Evolutionary conservation across 2,329 filamentous ascomycete species (phyloP), one percentile per base, ranked within the genome.

Genomic region (Xylaria sp.): DNA sequence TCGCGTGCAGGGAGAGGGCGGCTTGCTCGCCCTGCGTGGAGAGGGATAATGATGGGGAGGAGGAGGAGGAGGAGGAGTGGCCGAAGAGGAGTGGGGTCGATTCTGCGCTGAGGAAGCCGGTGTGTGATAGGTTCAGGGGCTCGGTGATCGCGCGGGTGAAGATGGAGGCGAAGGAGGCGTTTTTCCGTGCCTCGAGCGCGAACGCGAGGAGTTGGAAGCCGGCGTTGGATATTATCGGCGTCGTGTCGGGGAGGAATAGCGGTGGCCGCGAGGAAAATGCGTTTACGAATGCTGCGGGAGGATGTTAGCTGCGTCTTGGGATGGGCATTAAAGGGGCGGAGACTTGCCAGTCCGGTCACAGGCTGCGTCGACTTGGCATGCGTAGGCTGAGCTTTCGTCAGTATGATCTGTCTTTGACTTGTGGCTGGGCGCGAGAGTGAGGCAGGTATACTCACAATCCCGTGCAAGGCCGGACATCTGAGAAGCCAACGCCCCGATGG

Each of bases 151-250:
- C n/a, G 2, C 38, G 38, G 4, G 21, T 22, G 6, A 65, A 20
- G 13, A 57, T 43, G 16, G 47, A 22, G 2, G 39, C 29, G 22
- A 56, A 60, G 1, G n/a, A 11, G 7, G 11, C n/a, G 2, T 24
- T 39, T 1, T 40, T 48, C 17, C 18, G 43, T 6, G 39, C 17
- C 37, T 52, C 44, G 13, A 66, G 34, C 18, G 64, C 63, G 20
- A 65, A 51, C 11, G 62, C 62, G 11, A 68, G 53, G 2, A 67
- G 57, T 22, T 67, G 64, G 38, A 62, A 66, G 7, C 62, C 64
- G 4, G 64, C 61, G 21, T 66, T 60, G 3, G 62, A 67, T 13
- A 66, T 41, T 3, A 65, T 29, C 2, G 64, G 65, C 5, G 65
- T 66, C 0, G 63, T 66, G 41, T 65, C 53, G 3, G 64, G 60